These are phyloP conservation scores for Trichoderma endophyticum DNA, from an alignment of 2,329 filamentous ascomycete genomes.

Conservation along the genomic window DNA sequence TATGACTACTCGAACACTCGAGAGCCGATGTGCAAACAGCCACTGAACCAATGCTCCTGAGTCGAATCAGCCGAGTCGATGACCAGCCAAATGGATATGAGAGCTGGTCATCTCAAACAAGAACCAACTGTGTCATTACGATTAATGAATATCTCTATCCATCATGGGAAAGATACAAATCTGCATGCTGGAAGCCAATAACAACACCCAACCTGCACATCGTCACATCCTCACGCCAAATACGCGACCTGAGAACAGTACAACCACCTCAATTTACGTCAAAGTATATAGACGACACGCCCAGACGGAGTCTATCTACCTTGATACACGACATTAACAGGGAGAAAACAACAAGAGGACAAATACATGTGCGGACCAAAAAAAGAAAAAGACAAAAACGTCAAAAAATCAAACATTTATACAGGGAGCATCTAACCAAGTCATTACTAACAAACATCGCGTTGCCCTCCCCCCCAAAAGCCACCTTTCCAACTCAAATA, in stretches of 20 bases:
- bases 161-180: neutral
- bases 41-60: neutral
- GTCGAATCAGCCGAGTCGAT: neutral
- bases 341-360: neutral
- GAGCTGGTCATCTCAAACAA: neutral
- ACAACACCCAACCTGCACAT: neutral
- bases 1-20: neutral
- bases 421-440: slow-evolving; percentile 21
- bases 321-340: slow-evolving; percentile 2
- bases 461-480: slow-evolving; percentile 12
- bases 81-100: neutral
- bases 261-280: neutral
- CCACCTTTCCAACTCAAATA: slow-evolving; percentile 5
- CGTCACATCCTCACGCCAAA: neutral
- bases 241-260: neutral
- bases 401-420: slow-evolving; percentile 18
- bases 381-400: neutral
- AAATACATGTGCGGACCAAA: neutral
- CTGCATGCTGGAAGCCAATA: neutral
- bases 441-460: slow-evolving; percentile 21
- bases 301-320: slow-evolving; percentile 2
- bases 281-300: slow-evolving; percentile 1
- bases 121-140: accelerated
- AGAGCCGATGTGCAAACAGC: neutral
- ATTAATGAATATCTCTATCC: neutral